These are phyloP conservation scores for Leucosporidium creatinivorum DNA, from an alignment of 768 basidiomycete species.

Conservation along the genomic window DNA sequence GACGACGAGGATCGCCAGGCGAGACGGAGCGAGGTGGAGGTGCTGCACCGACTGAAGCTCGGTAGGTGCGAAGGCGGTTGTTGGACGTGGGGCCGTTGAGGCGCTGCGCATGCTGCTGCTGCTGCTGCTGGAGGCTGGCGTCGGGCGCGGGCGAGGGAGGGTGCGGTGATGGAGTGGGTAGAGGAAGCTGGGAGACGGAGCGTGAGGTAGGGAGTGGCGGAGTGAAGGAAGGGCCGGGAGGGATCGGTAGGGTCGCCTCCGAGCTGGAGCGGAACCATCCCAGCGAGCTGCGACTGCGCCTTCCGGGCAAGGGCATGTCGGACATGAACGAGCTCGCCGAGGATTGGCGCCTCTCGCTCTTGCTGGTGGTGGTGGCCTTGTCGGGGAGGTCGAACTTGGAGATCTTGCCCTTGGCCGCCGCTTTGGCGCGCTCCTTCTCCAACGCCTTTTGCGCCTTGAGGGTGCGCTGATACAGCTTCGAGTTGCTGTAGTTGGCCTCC, in stretches of 20 bases:
- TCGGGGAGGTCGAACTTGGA: conserved; percentile 18
- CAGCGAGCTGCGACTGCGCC: conserved; percentile 2
- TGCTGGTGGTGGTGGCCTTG: conserved; percentile 8
- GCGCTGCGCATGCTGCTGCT: neutral
- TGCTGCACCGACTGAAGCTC: neutral
- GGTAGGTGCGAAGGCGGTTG: no score
- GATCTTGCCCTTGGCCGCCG: conserved; percentile 23
- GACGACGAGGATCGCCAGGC: neutral
- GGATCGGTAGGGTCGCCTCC: conserved; percentile 14
- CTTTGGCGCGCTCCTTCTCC: conserved; percentile 31
- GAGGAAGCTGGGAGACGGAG: no score
- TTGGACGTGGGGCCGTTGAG: neutral
- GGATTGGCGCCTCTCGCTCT: neutral
- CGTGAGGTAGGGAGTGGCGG: neutral
- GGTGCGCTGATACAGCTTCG: conserved; percentile 30
- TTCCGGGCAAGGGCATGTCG: conserved; percentile 12
- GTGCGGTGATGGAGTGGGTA: no score
- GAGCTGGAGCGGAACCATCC: conserved; percentile 29
- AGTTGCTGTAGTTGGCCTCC: conserved; percentile 30
- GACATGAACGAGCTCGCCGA: conserved; percentile 10
- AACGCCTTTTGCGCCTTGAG: conserved; percentile 31
- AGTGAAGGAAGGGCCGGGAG: conserved; percentile 1
- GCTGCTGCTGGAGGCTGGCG: no score
- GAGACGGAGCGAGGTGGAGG: neutral
- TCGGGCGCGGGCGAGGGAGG: no score